phyloP scores from a whole-genome alignment of 106 monocot genomes.

The Agapanthus africanus region DNA sequence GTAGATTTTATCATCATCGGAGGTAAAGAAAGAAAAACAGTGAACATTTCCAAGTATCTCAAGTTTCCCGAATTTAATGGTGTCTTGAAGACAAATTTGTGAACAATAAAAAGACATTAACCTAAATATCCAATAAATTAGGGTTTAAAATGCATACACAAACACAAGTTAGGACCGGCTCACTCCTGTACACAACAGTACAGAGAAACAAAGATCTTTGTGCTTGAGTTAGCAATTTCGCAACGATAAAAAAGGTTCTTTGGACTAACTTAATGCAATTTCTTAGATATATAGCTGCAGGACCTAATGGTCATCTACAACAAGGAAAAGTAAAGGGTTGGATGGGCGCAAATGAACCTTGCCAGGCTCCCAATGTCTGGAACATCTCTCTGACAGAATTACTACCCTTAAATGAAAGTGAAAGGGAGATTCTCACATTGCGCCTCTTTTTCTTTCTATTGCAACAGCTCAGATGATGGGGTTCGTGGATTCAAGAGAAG shows the following conservation, averaged over 20 bases:
- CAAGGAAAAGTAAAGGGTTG: slow-evolving; percentile 63
- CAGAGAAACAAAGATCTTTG: no score
- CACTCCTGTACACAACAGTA: no score
- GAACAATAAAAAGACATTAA: neutral
- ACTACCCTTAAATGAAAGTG: no score
- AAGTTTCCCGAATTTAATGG: neutral
- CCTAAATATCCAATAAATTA: neutral
- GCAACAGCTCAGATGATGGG: slow-evolving; percentile 32
- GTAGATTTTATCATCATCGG: slow-evolving; percentile 64
- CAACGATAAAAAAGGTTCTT: no score
- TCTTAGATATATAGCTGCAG: slow-evolving; percentile 71
- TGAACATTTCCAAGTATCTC: neutral
- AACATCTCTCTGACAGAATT: no score
- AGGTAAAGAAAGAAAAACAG: slow-evolving; percentile 44
- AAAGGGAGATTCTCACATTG: slow-evolving; percentile 5
- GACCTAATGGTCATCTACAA: slow-evolving; percentile 71
- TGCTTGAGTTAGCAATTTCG: no score
- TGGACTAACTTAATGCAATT: no score
- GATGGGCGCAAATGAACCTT: slow-evolving; percentile 37
- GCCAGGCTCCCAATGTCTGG: slow-evolving; percentile 19
- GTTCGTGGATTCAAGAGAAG: neutral
- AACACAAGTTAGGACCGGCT: neutral
- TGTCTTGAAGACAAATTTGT: no score
- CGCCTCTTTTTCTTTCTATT: slow-evolving; percentile 8
- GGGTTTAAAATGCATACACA: neutral